Evolutionary conservation across 1,139 yeast genomes (phyloP).

Genomic region (Protomyces macrosporus): DNA sequence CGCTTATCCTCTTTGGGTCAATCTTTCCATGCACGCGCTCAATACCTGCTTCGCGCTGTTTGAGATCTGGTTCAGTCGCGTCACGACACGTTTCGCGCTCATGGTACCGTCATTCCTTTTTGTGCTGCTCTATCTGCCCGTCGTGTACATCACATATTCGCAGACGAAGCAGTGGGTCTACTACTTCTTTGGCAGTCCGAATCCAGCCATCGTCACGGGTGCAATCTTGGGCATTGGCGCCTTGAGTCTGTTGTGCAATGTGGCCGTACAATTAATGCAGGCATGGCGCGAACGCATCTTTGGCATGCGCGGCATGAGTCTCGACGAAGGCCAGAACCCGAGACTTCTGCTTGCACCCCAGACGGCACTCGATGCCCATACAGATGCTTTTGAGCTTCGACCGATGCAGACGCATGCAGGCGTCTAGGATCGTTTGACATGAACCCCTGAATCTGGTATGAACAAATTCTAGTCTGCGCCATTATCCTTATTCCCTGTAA

Average conservation of each 20-base stretch:
- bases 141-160: background rate
- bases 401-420: background rate
- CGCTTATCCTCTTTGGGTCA: background rate
- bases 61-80: background rate
- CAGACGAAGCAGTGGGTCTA: background rate
- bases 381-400: background rate
- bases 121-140: background rate
- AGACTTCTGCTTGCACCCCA: background rate
- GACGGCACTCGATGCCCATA: background rate
- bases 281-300: background rate
- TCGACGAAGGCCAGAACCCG: background rate
- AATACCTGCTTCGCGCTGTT: background rate
- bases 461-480: background rate
- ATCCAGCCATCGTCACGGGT: background rate
- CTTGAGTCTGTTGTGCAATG: background rate
- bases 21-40: background rate
- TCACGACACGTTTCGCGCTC: background rate
- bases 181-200: background rate
- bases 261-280: background rate
- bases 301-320: background rate
- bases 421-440: background rate
- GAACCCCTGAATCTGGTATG: no score
- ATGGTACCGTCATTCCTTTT: background rate
- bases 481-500: background rate
- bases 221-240: background rate